Evolutionary conservation across 2,329 filamentous ascomycete genomes (phyloP).

Genomic region (Ascochyta viciae-villosae): DNA sequence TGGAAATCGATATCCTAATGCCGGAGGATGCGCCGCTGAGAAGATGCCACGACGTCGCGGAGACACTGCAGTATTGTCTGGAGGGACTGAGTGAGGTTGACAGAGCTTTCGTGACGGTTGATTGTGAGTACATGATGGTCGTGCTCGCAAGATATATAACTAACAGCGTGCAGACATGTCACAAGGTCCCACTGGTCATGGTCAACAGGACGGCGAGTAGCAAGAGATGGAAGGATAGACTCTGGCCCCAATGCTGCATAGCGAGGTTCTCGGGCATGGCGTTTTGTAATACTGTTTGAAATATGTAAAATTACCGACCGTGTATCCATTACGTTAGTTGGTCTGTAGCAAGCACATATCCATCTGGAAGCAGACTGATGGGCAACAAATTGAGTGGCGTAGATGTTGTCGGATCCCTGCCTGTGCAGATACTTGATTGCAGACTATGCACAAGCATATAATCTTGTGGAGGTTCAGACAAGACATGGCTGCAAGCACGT

Average conservation of each 20-base stretch:
- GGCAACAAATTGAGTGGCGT: no score
- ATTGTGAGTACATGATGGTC: constrained; percentile 50
- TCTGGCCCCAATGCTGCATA: neutral
- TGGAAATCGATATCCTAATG: constrained; percentile 67
- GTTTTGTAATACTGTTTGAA: no score
- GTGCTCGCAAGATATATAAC: neutral
- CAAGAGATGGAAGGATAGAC: neutral
- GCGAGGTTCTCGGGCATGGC: neutral
- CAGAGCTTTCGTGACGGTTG: constrained; percentile 60
- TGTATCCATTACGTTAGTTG: no score
- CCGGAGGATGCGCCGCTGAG: constrained; percentile 61
- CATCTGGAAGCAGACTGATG: no score
- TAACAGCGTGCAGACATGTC: constrained; percentile 29
- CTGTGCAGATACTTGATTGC: no score
- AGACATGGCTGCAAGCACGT: neutral
- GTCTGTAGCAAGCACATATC: no score
- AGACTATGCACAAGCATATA: neutral
- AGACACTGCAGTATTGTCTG: constrained; percentile 68
- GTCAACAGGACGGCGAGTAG: constrained; percentile 17
- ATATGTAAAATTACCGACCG: no score
- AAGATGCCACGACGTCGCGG: constrained; percentile 65
- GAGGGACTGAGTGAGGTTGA: constrained; percentile 63
- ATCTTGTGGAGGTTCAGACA: neutral
- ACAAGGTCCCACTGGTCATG: constrained; percentile 36
- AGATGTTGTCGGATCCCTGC: no score